Evolutionary conservation across 192 early-diverging fungal species (phyloP).

Genomic region (Piromyces finnis): DNA sequence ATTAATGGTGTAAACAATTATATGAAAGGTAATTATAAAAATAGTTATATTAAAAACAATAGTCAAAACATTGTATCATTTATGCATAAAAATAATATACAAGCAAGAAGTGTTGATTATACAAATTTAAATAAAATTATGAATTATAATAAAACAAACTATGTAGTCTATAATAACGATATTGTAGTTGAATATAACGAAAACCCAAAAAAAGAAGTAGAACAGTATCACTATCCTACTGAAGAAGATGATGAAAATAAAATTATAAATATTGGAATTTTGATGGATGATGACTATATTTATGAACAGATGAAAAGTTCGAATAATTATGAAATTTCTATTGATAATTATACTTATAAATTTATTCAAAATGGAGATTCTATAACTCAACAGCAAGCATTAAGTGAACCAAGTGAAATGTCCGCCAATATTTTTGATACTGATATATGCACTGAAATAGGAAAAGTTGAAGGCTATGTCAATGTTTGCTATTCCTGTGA

Average conservation of each 20-base stretch:
- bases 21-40: too few relatives aligned
- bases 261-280: not conserved
- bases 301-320: not conserved
- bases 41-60: not conserved
- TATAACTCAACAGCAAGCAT: not conserved
- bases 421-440: not conserved
- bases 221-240: too few relatives aligned
- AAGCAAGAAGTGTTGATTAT: not conserved
- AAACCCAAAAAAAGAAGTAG: not conserved
- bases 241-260: not conserved
- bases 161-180: not conserved
- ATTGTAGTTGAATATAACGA: not conserved
- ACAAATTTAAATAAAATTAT: not conserved
- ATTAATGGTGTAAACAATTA: too few relatives aligned
- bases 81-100: not conserved
- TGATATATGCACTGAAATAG: not conserved
- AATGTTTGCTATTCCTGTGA: not conserved
- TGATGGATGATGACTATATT: not conserved
- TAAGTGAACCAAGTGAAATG: not conserved
- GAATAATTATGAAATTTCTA: not conserved
- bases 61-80: not conserved
- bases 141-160: not conserved
- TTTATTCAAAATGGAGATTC: not conserved
- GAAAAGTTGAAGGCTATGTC: not conserved
- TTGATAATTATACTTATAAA: not conserved